Conservation (phyloP, 345 rosid genomes). For the Anastatica hierochuntica region DNA sequence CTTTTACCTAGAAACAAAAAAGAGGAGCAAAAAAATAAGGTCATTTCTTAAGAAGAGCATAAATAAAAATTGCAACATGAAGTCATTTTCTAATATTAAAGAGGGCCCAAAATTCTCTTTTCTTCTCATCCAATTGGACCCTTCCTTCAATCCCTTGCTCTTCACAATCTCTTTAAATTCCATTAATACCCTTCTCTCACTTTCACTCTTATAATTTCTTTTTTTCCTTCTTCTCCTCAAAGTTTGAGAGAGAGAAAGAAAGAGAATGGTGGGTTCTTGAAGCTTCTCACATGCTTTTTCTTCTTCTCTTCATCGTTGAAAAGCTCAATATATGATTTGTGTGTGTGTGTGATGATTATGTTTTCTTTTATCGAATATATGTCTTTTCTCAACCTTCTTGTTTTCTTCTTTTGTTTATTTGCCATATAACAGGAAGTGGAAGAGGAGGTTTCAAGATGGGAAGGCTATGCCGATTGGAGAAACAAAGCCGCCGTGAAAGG, state of each 20-base stretch:
- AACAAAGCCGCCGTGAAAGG: constrained; percentile 48
- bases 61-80: constrained; percentile 15
- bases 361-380: constrained; percentile 4
- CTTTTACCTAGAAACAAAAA: not conserved
- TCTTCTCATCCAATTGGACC: constrained; percentile 33
- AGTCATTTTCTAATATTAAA: constrained; percentile 42
- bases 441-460: constrained; percentile 41
- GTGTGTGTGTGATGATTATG: constrained; percentile 1
- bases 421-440: constrained; percentile 39
- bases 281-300: constrained; percentile 14
- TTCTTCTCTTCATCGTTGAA: not conserved
- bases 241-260: constrained; percentile 30
- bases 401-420: not conserved
- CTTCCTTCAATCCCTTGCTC: constrained; percentile 13
- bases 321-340: constrained; percentile 7
- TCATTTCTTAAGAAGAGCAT: constrained; percentile 11
- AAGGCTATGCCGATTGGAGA: constrained; percentile 78
- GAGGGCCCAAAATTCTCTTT: constrained; percentile 30
- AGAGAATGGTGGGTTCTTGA: constrained; percentile 55
- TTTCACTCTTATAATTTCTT: constrained; percentile 22
- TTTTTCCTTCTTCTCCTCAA: constrained; percentile 6
- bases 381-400: constrained; percentile 3
- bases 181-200: constrained; percentile 28
- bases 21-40: not conserved
- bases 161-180: constrained; percentile 31